Conservation (phyloP, 441 rosid species). For the Gossypium davidsonii region DNA sequence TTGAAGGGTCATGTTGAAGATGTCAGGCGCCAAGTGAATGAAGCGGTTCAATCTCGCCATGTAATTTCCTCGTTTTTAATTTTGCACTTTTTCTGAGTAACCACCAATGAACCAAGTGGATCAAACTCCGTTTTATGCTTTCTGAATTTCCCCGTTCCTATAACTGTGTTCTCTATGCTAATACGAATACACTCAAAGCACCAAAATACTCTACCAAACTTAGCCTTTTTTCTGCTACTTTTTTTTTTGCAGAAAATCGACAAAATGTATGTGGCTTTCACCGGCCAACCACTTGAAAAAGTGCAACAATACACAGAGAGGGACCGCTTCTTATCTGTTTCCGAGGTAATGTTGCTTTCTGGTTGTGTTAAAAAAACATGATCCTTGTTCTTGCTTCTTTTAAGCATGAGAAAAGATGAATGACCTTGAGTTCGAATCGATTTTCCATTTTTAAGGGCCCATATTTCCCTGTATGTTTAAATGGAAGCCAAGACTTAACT, state of each 20-base stretch:
- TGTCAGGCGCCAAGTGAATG: slow-evolving; percentile 81
- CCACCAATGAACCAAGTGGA: not conserved
- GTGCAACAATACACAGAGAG: slow-evolving; percentile 78
- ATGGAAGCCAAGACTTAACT: not conserved
- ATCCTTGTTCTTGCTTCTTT: not conserved
- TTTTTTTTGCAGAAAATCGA: slow-evolving; percentile 68
- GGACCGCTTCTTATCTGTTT: slow-evolving; percentile 68
- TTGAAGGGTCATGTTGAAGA: slow-evolving; percentile 84
- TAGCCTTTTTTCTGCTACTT: not conserved
- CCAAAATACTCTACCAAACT: not conserved
- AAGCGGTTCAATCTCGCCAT: slow-evolving; percentile 78
- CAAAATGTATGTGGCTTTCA: slow-evolving; percentile 70
- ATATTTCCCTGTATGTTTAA: not conserved
- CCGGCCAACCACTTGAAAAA: slow-evolving; percentile 81
- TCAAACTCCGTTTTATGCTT: not conserved
- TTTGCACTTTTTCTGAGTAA: not conserved
- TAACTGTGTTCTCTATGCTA: not conserved
- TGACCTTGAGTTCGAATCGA: not conserved
- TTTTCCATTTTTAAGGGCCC: not conserved
- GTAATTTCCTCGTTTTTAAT: slow-evolving; percentile 34
- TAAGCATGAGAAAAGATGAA: not conserved
- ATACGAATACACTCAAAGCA: not conserved
- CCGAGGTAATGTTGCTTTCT: slow-evolving; percentile 54
- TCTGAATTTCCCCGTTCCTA: not conserved
- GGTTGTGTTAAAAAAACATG: not conserved